phyloP scores from a whole-genome alignment of 345 rosid species.

The Alliaria petiolata region DNA sequence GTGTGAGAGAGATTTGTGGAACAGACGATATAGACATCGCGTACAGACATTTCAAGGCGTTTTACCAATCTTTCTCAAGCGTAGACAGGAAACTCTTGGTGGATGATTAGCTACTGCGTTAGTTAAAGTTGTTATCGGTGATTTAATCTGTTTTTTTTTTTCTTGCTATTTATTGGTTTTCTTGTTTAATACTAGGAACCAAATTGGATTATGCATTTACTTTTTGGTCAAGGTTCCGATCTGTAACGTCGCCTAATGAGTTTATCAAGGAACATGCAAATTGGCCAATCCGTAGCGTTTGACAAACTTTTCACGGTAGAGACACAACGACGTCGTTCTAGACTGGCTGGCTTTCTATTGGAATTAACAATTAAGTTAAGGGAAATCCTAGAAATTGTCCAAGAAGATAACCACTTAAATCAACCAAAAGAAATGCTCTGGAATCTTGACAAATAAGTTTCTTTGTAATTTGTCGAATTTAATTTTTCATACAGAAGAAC shows the following conservation, averaged over 20 bases:
- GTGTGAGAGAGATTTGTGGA: constrained; percentile 87
- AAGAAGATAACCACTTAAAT: not conserved
- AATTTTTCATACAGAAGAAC: not conserved
- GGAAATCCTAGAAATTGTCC: not conserved
- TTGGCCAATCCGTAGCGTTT: not conserved
- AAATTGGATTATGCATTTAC: not conserved
- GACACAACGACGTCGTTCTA: not conserved
- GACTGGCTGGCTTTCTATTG: not conserved
- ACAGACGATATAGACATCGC: constrained; percentile 79
- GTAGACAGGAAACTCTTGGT: constrained; percentile 61
- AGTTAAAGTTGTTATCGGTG: not conserved
- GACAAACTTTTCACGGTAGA: not conserved
- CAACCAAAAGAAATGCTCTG: not conserved
- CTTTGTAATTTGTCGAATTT: not conserved
- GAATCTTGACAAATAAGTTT: not conserved
- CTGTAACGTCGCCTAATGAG: not conserved
- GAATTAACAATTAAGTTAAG: not conserved
- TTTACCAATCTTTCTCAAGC: constrained; percentile 63
- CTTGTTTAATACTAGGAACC: not conserved
- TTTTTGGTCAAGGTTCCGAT: not conserved
- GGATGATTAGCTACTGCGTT: constrained; percentile 35
- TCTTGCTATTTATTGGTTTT: not conserved
- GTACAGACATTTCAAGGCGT: constrained; percentile 90
- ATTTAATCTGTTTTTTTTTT: not conserved
- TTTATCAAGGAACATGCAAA: not conserved